Evolutionary conservation across 345 rosid genomes (phyloP).

Genomic region (Bretschneidera sinensis): DNA sequence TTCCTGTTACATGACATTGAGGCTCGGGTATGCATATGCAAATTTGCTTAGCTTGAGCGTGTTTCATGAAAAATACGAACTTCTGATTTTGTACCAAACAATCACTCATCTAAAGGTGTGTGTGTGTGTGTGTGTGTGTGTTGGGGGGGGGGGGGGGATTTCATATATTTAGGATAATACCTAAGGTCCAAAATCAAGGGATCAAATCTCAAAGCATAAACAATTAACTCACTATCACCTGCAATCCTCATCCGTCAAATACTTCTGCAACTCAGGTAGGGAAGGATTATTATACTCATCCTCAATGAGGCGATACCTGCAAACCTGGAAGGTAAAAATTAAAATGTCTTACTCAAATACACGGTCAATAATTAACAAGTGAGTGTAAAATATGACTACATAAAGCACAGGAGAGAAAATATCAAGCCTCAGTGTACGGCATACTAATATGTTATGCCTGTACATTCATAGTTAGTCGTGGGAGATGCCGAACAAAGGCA

Average conservation of each 20-base stretch:
- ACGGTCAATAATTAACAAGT: no score
- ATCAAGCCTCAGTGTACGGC: no score
- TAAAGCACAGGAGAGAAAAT: no score
- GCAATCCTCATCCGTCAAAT: conserved; percentile 76
- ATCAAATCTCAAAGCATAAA: no score
- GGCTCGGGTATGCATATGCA: not conserved
- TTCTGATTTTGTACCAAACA: not conserved
- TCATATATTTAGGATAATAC: no score
- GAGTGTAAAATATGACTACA: no score
- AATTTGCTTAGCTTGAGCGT: not conserved
- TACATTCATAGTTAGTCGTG: no score
- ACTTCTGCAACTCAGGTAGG: conserved; percentile 61
- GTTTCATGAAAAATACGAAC: not conserved
- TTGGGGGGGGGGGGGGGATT: no score
- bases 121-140: no score
- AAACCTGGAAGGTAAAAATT: conserved; percentile 48
- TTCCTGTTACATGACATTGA: not conserved
- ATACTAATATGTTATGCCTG: no score
- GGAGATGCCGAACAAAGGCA: no score
- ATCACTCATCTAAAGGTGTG: not conserved
- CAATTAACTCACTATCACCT: conserved; percentile 33
- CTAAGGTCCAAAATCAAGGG: no score
- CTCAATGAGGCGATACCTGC: conserved; percentile 67
- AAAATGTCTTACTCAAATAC: not conserved
- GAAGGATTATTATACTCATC: conserved; percentile 84